Evolutionary conservation across 345 rosid species (phyloP), one percentile per base, ranked within the genome.

Genomic region (Eucalyptus albens): DNA sequence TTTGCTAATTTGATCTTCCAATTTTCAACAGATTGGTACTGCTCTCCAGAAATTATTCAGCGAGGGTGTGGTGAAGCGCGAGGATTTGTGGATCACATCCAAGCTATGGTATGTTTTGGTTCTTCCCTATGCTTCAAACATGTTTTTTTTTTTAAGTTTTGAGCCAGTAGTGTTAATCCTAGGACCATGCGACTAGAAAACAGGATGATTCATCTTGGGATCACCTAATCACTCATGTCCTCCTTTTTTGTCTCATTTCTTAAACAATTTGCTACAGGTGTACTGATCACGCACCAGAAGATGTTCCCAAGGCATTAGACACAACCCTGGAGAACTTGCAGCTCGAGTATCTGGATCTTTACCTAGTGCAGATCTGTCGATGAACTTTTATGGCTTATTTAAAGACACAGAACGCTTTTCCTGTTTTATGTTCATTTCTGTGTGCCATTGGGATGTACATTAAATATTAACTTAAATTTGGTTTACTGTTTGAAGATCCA

Each of bases 31-130:
- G 99, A 92, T 96, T 89, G 98, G 99, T 53, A 83, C 29, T 59
- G 97, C 92, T 50, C 88, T 96, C 88, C 95, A 93, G 93, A 93
- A 95, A 91, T 91, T 97, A 87, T 94, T 97, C 89, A 93, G 94
- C 26, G 96, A 97, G 85, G 98, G 97, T 8, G 96, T 94, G 55
- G 97, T 94, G 87, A 97, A 96, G 90, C 96, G 99, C 12, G 95
- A 94, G 90, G 95, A 96, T 62, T 50, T 96, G 83, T 97, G 94
- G 86, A 92, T 97, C 91, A 97, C 98, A 62, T 97, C 98, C 90
- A 94, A 97, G 88, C 96, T 95, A 92, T 93, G 96, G 99, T 97
- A 89, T 60, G 92, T 91, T 88, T 80, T 16, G 16, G 50, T 37
- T 44, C 65, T 51, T 49, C 59, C 87, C 47, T 29, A 21, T 33